Evolutionary conservation across 495 filamentous ascomycete genomes (phyloP).

Genomic region (Penicillium steckii): DNA sequence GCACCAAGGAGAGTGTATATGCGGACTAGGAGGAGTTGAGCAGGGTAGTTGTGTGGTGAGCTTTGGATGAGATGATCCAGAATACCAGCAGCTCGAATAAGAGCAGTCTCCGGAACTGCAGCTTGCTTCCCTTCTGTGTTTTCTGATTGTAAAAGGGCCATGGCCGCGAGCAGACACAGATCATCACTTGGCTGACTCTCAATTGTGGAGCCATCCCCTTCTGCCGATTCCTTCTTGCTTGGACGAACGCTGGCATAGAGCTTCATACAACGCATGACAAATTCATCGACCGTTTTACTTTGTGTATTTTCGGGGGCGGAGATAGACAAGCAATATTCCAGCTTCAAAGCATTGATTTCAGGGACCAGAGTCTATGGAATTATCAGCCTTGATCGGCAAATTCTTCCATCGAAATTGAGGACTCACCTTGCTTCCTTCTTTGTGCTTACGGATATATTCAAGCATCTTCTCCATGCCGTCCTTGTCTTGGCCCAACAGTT

Average conservation of each 20-base stretch:
- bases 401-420: background rate
- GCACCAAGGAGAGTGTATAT: constrained; percentile 55
- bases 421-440: constrained; percentile 35
- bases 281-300: constrained; percentile 36
- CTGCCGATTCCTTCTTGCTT: background rate
- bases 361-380: constrained; percentile 26
- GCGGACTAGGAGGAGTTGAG: constrained; percentile 52
- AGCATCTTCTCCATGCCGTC: constrained; percentile 37
- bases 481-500: constrained; percentile 41
- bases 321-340: constrained; percentile 53
- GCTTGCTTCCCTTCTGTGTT: constrained; percentile 15
- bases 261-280: constrained; percentile 47
- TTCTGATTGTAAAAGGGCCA: constrained; percentile 49
- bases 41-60: constrained; percentile 59
- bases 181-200: constrained; percentile 60
- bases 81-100: constrained; percentile 52
- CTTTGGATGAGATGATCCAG: constrained; percentile 49
- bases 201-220: constrained; percentile 33
- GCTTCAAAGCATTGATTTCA: constrained; percentile 54
- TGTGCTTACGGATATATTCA: constrained; percentile 26
- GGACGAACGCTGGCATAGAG: constrained; percentile 34
- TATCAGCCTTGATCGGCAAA: constrained; percentile 3
- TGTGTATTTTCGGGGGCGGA: constrained; percentile 39
- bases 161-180: constrained; percentile 54
- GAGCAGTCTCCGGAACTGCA: constrained; percentile 31